Evolutionary conservation across 1,284 basidiomycete species (phyloP), one percentile per base, ranked within the genome.

Genomic region (Ustilago loliicola): DNA sequence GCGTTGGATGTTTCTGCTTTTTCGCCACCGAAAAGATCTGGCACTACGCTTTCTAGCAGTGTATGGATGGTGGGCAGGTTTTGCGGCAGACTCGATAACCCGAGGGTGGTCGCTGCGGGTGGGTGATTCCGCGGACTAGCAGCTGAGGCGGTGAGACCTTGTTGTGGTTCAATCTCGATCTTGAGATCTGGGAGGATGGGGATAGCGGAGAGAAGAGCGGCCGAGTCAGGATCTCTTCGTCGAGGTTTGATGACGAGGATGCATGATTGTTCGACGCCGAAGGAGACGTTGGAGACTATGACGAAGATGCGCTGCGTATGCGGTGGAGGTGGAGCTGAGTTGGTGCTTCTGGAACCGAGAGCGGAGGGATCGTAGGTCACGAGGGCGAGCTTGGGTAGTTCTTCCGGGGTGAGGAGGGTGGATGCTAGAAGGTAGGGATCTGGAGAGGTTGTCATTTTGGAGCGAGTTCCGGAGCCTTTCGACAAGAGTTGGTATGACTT

Each of bases 351-450:
- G 5, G 64, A 10, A 8, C 42, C 5, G 23, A 13, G 6, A 6
- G 72, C 2, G 1, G 65, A 25, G 30, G 63, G 40, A 10, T 62
- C 69, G 40, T 64, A 59, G 27, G 77, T 72, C 61, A 71, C 63
- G 21, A 81, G 63, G 8, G 67, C 70, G 47, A 81, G 66, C 42
- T 79, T 81, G 53, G 67, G 77, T 25, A 72, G 77, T 52, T 81
- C 79, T 32, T 74, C 59, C 1, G 69, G 57, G 0, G 67, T 67
- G 45, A 81, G 77, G 10, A 78, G 38, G 29, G 79, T 62, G 6
- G 74, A 71, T 51, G 77, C 67, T 21, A 79, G 60, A 9, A 75
- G 58, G 48, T 81, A 81, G 1, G 77, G 70, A 23, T 81, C 77
- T 19, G 68, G 30, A 5, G 72, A 34, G 4, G 56, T 32, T 2